Evolutionary conservation across 371 early-diverging fungal species (phyloP), one percentile per base, ranked within the genome.

Genomic region (Zychaea mexicana): DNA sequence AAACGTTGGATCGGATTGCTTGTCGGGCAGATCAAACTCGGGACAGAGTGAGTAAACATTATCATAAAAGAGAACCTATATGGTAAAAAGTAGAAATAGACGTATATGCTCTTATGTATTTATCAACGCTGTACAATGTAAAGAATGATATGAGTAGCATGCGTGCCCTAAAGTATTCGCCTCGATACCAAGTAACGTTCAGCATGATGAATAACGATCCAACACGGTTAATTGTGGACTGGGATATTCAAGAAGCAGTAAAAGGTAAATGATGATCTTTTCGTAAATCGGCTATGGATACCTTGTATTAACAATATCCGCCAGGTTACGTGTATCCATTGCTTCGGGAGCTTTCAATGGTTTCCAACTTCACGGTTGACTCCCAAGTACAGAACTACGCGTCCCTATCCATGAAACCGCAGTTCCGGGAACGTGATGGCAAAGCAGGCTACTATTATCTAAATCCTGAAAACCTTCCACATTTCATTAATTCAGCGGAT

Each of bases 401-500:
- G 1, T 70, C 88, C 0, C 74, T 94, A 27, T 84, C 91, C 2
- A 67, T 92, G 30, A 66, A 71, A 21, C 94, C 95, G 2, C 70
- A 82, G 19, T 67, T 67, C 60, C 76, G 56, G 46, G 60, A 70
- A 55, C 63, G 71, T 28, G 61, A 70, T 61, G 69, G 83, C 49
- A 66, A 66, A 42, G 71, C 72, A 2, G 61, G 65, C 21, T 83
- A 84, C 59, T 71, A 83, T 52, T 86, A 76, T 64, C 73, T 84
- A 76, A 73, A 79, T 13, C 77, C 89, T 59, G 76, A 86, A 17
- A 71, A 82, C 32, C 77, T 94, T 21, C 87, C 92, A 17, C 89
- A 89, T 60, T 94, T 96, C 77, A 85, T 96, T 36, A 94, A 96
- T 70, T 88, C 92, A 32, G 96, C 92, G 3, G 94, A 96, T 70